Evolutionary conservation across 768 basidiomycete species (phyloP), one percentile per base, ranked within the genome.

Genomic region (Trametes gibbosa): DNA sequence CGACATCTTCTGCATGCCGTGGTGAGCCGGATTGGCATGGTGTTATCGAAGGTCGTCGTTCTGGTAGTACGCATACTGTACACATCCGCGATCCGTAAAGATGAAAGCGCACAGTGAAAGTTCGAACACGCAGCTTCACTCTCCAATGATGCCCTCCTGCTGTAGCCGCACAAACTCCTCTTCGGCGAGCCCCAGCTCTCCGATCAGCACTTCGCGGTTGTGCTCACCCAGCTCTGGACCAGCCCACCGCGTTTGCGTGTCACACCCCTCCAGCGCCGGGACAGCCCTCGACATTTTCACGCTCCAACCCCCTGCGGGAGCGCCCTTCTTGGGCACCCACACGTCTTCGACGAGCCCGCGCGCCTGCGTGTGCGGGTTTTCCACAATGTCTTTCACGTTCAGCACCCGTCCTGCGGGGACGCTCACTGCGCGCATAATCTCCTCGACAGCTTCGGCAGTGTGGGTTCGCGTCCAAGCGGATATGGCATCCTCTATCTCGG

Each of bases 211-310:
- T 59, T 74, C 73, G n/a, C 61, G 63, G 52, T 70, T 74, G 47
- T 75, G 72, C 25, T 68, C 69, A 3, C 87, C 87, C n/a, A 89
- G 72, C 59, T 86, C 77, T 1, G 86, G 87, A 0, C 86, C 87
- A 25, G 85, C 86, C 86, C 86, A 89, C 61, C 76, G 79, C 1
- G 86, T 85, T 63, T 75, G 75, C 5, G 80, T 72, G 42, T 84
- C 77, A 25, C 80, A 81, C 14, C 84, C 85, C 58, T 86, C 81
- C 53, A 89, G 68, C 51, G 84, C 69, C 7, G 87, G 87, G 61
- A 84, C 84, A 25, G 85, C 84, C 25, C 79, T 79, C 40, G 80
- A 77, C 84, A 89, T 86, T 70, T 86, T 88, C 58, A 89, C 79
- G 40, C 70, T 80, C 86, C 86, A 87, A 1, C 83, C 74, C 0